These are phyloP conservation scores for Dactylellina drechsleri DNA, from an alignment of 2,329 filamentous ascomycete species.

Conservation along the genomic window DNA sequence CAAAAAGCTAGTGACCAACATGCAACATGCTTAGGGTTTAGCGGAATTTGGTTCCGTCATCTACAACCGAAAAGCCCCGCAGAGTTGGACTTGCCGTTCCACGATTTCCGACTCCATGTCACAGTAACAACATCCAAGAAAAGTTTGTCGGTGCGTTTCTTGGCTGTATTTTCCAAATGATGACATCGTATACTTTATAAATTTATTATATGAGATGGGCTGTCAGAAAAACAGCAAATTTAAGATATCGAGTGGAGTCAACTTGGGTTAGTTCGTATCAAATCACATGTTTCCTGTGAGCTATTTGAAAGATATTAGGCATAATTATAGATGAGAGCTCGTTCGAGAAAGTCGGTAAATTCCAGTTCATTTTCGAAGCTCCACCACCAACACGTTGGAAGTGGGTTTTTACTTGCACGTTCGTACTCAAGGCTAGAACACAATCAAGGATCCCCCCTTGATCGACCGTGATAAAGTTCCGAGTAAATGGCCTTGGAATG, in stretches of 20 bases:
- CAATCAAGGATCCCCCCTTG: not conserved
- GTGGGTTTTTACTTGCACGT: too few relatives aligned
- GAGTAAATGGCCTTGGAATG: slow-evolving; percentile 50
- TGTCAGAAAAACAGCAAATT: not conserved
- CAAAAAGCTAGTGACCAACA: slow-evolving; percentile 4
- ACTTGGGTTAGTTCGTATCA: not conserved
- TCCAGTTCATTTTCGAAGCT: too few relatives aligned
- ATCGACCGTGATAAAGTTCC: slow-evolving; percentile 44
- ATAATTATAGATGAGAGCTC: too few relatives aligned
- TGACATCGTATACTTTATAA: slow-evolving; percentile 12
- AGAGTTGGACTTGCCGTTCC: slow-evolving; percentile 12
- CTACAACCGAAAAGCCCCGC: slow-evolving; percentile 7
- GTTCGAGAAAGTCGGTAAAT: too few relatives aligned
- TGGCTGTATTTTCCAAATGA: too few relatives aligned
- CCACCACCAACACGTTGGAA: too few relatives aligned
- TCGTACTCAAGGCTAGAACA: too few relatives aligned
- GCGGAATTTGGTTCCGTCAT: slow-evolving; percentile 48
- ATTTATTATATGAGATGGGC: not conserved
- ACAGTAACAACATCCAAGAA: not conserved
- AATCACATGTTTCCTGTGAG: not conserved
- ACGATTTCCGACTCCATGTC: not conserved
- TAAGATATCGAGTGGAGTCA: not conserved
- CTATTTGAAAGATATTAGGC: too few relatives aligned
- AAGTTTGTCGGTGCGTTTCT: too few relatives aligned
- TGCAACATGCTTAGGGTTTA: slow-evolving; percentile 29